These are phyloP conservation scores for Mycoemilia scoparia DNA, from an alignment of 192 early-diverging fungal species.

Conservation along the genomic window DNA sequence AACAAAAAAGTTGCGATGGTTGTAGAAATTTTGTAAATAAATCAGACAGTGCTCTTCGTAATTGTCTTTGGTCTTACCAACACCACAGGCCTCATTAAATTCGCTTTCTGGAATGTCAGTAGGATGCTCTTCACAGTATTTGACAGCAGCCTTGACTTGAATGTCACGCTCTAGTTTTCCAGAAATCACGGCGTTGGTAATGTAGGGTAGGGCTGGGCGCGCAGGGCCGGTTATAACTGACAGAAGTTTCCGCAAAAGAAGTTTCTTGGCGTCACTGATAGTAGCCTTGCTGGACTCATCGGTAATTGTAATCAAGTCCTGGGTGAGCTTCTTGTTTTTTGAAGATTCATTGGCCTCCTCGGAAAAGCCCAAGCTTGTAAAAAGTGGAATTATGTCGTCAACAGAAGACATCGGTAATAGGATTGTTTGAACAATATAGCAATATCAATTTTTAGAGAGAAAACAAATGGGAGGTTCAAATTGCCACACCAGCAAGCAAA, in stretches of 20 bases:
- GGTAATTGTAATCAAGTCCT: conserved; percentile 53
- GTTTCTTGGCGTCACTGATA: conserved; percentile 52
- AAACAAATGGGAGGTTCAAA: too few relatives aligned
- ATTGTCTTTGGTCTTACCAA: too few relatives aligned
- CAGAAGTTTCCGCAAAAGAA: conserved; percentile 72
- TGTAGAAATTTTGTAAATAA: too few relatives aligned
- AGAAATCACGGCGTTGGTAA: conserved; percentile 59
- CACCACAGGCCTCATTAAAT: conserved; percentile 81
- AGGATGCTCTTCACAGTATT: conserved; percentile 49
- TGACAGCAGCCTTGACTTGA: conserved; percentile 87
- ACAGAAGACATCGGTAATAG: too few relatives aligned
- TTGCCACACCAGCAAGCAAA: too few relatives aligned
- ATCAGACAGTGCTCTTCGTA: too few relatives aligned
- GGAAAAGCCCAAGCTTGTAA: conserved; percentile 69
- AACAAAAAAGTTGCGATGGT: neutral
- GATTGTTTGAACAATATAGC: conserved; percentile 1
- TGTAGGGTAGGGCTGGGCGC: conserved; percentile 50
- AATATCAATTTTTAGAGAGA: conserved; percentile 1
- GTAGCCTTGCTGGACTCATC: conserved; percentile 39
- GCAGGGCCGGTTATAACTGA: conserved; percentile 63
- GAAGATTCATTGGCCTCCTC: conserved; percentile 87
- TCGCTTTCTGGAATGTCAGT: conserved; percentile 39
- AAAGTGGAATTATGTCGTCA: too few relatives aligned
- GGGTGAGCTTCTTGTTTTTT: conserved; percentile 88
- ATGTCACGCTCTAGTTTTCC: conserved; percentile 56